Base-by-base conservation (phyloP, 805 yeast genomes). In the Pichia eremophila region DNA sequence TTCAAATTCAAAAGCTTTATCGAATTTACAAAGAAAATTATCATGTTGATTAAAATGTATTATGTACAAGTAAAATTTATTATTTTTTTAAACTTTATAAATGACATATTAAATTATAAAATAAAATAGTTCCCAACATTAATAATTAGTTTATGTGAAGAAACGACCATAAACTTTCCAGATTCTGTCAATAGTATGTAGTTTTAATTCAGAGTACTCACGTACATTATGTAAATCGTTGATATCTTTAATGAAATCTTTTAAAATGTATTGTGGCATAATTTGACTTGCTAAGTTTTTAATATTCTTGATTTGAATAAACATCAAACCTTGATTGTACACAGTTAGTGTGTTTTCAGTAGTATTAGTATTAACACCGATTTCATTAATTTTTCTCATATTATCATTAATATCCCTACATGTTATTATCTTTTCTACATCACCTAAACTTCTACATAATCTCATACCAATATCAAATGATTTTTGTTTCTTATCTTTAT, bases 291-390 rank as follows among this genome's bases (percentile, higher is more conserved):
- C 82, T 32, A 72, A 61, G 25, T 67, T 62, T 44, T 80, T 73
- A 52, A 87, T 67, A 39, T 78, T 73, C 35, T 79, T 72, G 5
- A 79, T 71, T 56, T 87, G 91, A 46, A 88, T 69, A n/a, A 81
- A 70, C 38, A 87, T 60, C 53, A 78, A 62, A 2, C 95, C 95
- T 44, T 74, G 76, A 39, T 67, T 67, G 31, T 64, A 63, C 49
- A 69, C 69, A 19, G 4, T 7, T 5, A 22, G 25, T 22, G 25
- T 22, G 5, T 22, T 22, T 5, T 22, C 25, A 22, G 6, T 7
- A 22, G 4, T 7, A 22, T 22, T 5, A 22, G 67, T 56, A 4
- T 14, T 34, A 14, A 34, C 17, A 14, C 17, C 17, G 15, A 25
- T 25, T 10, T 41, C 25, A 4, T 36, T n/a, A 28, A 14, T 19